Percentiles rank a stretch among this genome's conserved stretches.
These are phyloP conservation scores for Stagonosporopsis tanaceti DNA, from an alignment of 2,329 filamentous ascomycete genomes.

Conservation along the genomic window DNA sequence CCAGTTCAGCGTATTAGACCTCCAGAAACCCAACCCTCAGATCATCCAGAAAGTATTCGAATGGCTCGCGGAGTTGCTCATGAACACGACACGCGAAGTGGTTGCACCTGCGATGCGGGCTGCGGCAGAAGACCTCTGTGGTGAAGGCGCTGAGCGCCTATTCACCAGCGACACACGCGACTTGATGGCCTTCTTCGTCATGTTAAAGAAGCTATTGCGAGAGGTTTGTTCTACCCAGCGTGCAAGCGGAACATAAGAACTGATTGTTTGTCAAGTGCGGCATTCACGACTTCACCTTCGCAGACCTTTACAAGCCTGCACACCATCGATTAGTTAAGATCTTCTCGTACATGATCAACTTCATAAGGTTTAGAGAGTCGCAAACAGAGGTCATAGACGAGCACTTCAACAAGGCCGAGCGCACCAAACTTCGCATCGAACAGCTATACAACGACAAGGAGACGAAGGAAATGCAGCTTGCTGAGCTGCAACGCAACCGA, in stretches of 20 bases:
- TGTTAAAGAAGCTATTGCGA: constrained; percentile 77
- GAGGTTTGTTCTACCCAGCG: constrained; percentile 56
- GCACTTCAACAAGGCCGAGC: constrained; percentile 90
- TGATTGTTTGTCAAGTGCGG: constrained; percentile 68
- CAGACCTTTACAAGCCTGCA: constrained; percentile 88
- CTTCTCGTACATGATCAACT: constrained; percentile 98
- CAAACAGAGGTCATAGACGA: constrained; percentile 90
- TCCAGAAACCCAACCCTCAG: constrained; percentile 91
- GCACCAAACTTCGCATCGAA: constrained; percentile 87
- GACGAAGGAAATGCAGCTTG: constrained; percentile 79
- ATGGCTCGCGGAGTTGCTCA: constrained; percentile 92
- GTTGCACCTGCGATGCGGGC: constrained; percentile 95
- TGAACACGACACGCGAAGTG: constrained; percentile 91
- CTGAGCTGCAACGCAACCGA: constrained; percentile 81
- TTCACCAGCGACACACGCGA: constrained; percentile 88
- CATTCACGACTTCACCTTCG: constrained; percentile 91
- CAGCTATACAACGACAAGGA: constrained; percentile 85
- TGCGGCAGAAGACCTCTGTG: constrained; percentile 85
- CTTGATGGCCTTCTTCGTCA: constrained; percentile 94
- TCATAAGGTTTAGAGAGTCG: constrained; percentile 93
- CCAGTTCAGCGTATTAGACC: constrained; percentile 82
- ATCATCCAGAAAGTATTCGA: constrained; percentile 98
- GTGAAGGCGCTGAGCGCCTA: constrained; percentile 79
- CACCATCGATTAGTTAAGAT: constrained; percentile 92
- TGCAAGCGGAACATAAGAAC: neutral